Percentiles rank a stretch among this genome's conserved stretches.
Conservation (phyloP, 208 protist genomes). For the Angomonas ambiguus region DNA sequence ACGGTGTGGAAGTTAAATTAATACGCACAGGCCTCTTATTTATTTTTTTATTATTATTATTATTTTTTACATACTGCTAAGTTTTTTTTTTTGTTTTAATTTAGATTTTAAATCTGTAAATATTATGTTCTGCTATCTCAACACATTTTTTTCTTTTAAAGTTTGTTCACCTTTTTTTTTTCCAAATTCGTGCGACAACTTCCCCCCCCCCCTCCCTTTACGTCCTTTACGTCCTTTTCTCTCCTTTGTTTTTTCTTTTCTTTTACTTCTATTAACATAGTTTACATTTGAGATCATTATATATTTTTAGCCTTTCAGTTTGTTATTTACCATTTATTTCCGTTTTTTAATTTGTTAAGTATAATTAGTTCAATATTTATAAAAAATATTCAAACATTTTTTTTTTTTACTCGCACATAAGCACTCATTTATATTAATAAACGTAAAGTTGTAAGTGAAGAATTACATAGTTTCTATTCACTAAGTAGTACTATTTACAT, state of each 20-base stretch:
- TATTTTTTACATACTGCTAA: too few relatives aligned
- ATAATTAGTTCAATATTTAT: not conserved
- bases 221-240: not conserved
- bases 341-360: not conserved
- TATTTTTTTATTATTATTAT: not conserved
- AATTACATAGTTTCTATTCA: not conserved
- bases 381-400: not conserved
- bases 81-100: not conserved
- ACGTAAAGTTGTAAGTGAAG: conserved; percentile 3
- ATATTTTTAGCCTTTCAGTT: conserved; percentile 2
- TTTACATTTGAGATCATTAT: not conserved
- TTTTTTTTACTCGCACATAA: not conserved
- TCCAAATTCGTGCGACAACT: not conserved
- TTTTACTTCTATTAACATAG: too few relatives aligned
- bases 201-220: not conserved
- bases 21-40: too few relatives aligned
- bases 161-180: not conserved
- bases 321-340: not conserved
- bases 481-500: too few relatives aligned
- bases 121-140: not conserved
- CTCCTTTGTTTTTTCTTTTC: not conserved
- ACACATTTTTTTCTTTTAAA: too few relatives aligned
- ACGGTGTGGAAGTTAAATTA: not conserved
- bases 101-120: not conserved
- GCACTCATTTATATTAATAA: conserved; percentile 12